Evolutionary conservation across 345 rosid species (phyloP).

Genomic region (Eucalyptus polyanthemos): DNA sequence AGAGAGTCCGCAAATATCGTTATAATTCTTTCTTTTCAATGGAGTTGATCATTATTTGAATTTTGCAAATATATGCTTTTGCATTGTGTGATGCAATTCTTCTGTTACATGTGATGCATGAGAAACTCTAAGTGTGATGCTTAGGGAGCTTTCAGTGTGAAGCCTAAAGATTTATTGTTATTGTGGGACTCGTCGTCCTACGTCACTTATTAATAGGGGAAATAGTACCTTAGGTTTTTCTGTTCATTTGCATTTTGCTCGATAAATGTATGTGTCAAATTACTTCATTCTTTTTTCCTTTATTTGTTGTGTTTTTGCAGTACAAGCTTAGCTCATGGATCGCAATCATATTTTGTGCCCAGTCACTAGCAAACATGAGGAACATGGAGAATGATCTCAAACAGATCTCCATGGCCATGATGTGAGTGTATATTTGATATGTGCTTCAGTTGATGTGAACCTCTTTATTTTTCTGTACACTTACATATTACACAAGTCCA

Average conservation of each 20-base stretch:
- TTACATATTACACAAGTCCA: background rate
- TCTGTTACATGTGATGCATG: background rate
- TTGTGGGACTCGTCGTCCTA: background rate
- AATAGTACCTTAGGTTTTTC: background rate
- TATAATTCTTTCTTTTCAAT: background rate
- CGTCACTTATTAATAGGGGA: background rate
- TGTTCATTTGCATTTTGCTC: background rate
- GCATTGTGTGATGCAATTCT: background rate
- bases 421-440: conserved; percentile 28
- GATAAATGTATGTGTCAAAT: background rate
- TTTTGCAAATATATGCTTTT: background rate
- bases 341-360: conserved; percentile 90
- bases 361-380: conserved; percentile 82
- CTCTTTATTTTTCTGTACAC: background rate
- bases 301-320: conserved; percentile 19
- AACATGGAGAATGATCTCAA: conserved; percentile 85
- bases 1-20: background rate
- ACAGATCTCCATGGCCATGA: conserved; percentile 97
- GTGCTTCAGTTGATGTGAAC: background rate
- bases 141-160: background rate
- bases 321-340: conserved; percentile 97
- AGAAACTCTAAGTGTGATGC: background rate
- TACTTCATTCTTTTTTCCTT: background rate
- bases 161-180: background rate
- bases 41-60: background rate